phyloP scores from a whole-genome alignment of 768 basidiomycete species.

The Strobilomyces echinocephalus region DNA sequence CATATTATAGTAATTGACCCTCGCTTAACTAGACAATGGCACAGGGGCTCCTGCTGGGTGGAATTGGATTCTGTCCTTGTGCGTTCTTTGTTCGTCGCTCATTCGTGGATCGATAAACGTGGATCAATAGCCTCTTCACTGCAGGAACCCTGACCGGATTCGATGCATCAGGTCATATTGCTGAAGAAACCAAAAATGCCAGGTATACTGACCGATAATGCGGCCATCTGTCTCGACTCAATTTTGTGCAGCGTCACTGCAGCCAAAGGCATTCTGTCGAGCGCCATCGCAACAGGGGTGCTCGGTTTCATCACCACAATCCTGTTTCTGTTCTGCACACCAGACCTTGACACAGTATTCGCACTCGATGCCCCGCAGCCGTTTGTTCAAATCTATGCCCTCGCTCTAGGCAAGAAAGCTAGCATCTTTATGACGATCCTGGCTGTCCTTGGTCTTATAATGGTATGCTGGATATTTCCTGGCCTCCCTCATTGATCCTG shows the following conservation, averaged over 20 bases:
- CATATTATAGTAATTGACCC: not conserved
- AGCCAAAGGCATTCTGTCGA: constrained; percentile 75
- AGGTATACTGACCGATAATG: constrained; percentile 32
- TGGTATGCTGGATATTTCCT: constrained; percentile 45
- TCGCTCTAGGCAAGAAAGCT: constrained; percentile 74
- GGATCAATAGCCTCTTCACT: constrained; percentile 77
- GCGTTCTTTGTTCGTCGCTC: constrained; percentile 18
- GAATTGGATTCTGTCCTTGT: constrained; percentile 93
- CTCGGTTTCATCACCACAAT: constrained; percentile 77
- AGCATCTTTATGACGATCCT: constrained; percentile 86
- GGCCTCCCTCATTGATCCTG: not conserved
- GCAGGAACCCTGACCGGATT: constrained; percentile 88
- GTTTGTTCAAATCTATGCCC: constrained; percentile 82
- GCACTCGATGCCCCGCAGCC: constrained; percentile 81
- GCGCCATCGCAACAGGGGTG: constrained; percentile 72
- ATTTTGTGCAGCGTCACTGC: constrained; percentile 55
- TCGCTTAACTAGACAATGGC: constrained; percentile 62
- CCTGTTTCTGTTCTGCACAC: constrained; percentile 80
- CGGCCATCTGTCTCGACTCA: not conserved
- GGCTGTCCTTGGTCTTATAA: constrained; percentile 77
- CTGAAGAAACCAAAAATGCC: constrained; percentile 85
- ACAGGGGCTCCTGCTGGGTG: constrained; percentile 82
- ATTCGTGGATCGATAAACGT: not conserved
- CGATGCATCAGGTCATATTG: constrained; percentile 84
- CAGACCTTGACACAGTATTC: constrained; percentile 72